Evolutionary conservation across 352 stramenopile species (phyloP).

Genomic region (Salisapilia sapeloensis): DNA sequence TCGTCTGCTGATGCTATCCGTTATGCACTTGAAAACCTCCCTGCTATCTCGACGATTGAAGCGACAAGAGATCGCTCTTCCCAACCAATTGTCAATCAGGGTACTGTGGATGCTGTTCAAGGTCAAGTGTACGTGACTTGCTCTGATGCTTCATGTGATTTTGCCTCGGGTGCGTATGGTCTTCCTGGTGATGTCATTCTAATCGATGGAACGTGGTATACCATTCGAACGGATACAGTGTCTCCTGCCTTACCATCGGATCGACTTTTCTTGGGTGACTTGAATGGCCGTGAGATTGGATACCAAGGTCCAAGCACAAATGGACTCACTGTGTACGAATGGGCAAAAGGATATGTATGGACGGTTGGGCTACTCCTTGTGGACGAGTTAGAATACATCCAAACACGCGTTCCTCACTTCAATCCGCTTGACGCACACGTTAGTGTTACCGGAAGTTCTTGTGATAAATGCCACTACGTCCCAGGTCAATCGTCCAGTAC

Average conservation of each 20-base stretch:
- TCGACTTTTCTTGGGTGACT: slow-evolving; percentile 39
- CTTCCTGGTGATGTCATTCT: slow-evolving; percentile 34
- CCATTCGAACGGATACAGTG: slow-evolving; percentile 19
- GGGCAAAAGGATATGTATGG: slow-evolving; percentile 57
- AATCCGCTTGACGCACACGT: slow-evolving; percentile 22
- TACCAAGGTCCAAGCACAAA: slow-evolving; percentile 23
- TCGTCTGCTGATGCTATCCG: slow-evolving; percentile 42
- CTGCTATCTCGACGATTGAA: slow-evolving; percentile 27
- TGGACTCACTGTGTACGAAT: slow-evolving; percentile 34
- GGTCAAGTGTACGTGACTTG: slow-evolving; percentile 48
- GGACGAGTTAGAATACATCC: slow-evolving; percentile 17
- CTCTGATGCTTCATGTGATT: slow-evolving; percentile 29
- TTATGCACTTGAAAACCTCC: slow-evolving; percentile 45
- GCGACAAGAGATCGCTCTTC: slow-evolving; percentile 27
- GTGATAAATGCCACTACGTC: slow-evolving; percentile 53
- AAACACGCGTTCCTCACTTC: slow-evolving; percentile 33
- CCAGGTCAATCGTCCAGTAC: slow-evolving; percentile 32
- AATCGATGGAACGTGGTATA: slow-evolving; percentile 56
- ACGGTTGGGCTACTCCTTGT: slow-evolving; percentile 34
- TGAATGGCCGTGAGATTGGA: slow-evolving; percentile 31
- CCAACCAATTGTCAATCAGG: slow-evolving; percentile 10
- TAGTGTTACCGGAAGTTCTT: slow-evolving; percentile 17
- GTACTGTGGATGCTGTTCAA: slow-evolving; percentile 33
- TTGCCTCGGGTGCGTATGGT: slow-evolving; percentile 26
- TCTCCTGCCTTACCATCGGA: slow-evolving; percentile 19